Evolutionary conservation across 2,329 filamentous ascomycete genomes (phyloP), one percentile per base, ranked within the genome.

Genomic region (Trichoderma pleuroti): DNA sequence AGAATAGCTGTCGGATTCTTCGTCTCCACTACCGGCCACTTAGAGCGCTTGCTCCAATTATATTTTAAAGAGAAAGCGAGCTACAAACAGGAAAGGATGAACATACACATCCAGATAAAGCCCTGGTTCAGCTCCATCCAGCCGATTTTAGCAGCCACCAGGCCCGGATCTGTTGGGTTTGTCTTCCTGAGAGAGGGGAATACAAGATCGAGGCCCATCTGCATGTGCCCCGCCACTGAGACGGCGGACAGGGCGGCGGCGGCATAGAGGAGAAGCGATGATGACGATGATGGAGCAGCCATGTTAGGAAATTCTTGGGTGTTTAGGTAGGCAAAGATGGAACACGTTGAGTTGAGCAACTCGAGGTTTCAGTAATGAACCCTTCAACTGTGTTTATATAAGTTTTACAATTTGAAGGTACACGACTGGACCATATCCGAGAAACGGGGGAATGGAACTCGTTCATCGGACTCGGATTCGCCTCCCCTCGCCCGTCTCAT

Each of bases 1-100:
- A 24, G 11, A 24, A 8, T 24, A 2, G 0, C 3, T 21, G 42
- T 5, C 7, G 3, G 3, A 4, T 24, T 8, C 0, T 14, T 7
- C 11, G 5, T 5, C 21, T 24, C 21, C 12, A 6, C 1, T 24
- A 6, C n/a, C n/a, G 24, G 21, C 24, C 5, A 21, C 11, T 4
- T 52, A 21, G 12, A 24, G 11, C 21, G 46, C 5, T 5, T 0
- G 46, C 7, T 14, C 2, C n/a, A 24, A 52, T 52, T 12, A 1
- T 24, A 0, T 14, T 3, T 28, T 28, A 26, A 54, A 14, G 12
- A 28, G 11, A 28, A 11, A 34, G 10, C 10, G 32, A 34, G 32
- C 10, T 21, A 59, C 1, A 5, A 3, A 5, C 18, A 8, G 4
- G 21, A 24, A 59, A 8, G 1, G 14, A 21, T 59, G 0, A 12